Percentiles rank a stretch among this genome's conserved stretches.
These are phyloP conservation scores for Ustilago esculenta DNA, from an alignment of 1,284 basidiomycete species.

Conservation along the genomic window DNA sequence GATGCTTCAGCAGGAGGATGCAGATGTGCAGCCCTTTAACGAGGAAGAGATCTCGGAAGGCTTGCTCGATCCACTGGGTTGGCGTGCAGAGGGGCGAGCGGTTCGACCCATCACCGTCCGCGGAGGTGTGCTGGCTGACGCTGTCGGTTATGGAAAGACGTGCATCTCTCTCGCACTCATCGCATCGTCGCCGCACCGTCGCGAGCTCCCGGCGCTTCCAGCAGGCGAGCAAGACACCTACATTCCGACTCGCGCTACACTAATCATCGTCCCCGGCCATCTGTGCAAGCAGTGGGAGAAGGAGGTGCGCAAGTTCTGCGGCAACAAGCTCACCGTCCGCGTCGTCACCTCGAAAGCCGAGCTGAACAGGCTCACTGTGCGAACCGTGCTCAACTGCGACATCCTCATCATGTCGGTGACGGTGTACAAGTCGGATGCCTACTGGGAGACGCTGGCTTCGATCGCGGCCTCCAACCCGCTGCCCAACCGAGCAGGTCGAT, in stretches of 20 bases:
- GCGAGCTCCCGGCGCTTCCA: constrained; percentile 69
- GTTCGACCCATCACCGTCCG: constrained; percentile 79
- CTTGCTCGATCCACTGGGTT: constrained; percentile 82
- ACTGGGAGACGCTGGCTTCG: constrained; percentile 53
- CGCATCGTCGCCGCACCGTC: constrained; percentile 41
- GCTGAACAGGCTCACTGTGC: constrained; percentile 79
- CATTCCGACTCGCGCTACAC: constrained; percentile 79
- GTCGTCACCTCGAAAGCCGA: constrained; percentile 78
- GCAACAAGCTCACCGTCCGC: constrained; percentile 74
- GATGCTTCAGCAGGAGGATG: constrained; percentile 84
- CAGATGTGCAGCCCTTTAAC: constrained; percentile 73
- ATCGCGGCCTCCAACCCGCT: constrained; percentile 50
- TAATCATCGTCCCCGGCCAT: constrained; percentile 88
- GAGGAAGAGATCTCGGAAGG: constrained; percentile 96
- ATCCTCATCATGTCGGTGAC: constrained; percentile 87
- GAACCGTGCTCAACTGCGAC: constrained; percentile 81
- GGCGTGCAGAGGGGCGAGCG: constrained; percentile 91
- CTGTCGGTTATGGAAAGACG: constrained; percentile 96
- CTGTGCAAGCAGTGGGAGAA: constrained; percentile 88
- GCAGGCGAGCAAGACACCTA: constrained; percentile 76
- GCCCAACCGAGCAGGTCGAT: constrained; percentile 46
- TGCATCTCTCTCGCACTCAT: constrained; percentile 86
- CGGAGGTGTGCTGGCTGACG: constrained; percentile 92
- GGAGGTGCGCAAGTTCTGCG: constrained; percentile 84
- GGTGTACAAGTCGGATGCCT: constrained; percentile 74